Evolutionary conservation across 768 basidiomycete genomes (phyloP).

Genomic region (Lanmaoa rubissima): DNA sequence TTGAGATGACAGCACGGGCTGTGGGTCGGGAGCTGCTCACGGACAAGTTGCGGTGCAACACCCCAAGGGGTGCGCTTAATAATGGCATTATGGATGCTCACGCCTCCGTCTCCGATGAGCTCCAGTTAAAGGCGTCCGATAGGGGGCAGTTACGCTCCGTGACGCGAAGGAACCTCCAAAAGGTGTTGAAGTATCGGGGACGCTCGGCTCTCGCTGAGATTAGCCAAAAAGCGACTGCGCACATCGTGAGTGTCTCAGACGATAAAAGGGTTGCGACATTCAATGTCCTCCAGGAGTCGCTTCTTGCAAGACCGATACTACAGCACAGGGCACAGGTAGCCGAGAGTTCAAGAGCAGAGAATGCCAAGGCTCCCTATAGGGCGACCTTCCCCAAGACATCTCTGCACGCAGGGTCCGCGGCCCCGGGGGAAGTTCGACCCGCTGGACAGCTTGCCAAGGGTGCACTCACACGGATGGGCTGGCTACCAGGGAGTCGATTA

Average conservation of each 20-base stretch:
- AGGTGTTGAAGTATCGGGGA: constrained; percentile 62
- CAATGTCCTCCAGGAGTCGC: constrained; percentile 49
- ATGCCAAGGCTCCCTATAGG: constrained; percentile 21
- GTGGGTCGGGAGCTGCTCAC: constrained; percentile 81
- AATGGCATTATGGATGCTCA: constrained; percentile 46
- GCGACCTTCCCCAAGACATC: constrained; percentile 24
- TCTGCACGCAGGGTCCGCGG: constrained; percentile 51
- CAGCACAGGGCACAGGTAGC: constrained; percentile 42
- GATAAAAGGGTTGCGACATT: constrained; percentile 1
- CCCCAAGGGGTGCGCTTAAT: constrained; percentile 49
- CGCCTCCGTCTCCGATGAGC: constrained; percentile 50
- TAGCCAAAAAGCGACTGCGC: constrained; percentile 54
- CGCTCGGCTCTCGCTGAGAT: constrained; percentile 46
- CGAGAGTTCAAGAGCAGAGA: constrained; percentile 33
- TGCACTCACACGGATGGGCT: constrained; percentile 37
- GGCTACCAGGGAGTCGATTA: constrained; percentile 24
- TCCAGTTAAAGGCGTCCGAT: constrained; percentile 36
- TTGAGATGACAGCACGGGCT: constrained; percentile 84
- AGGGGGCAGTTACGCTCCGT: constrained; percentile 51
- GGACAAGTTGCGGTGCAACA: constrained; percentile 46
- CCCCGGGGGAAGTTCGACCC: constrained; percentile 56
- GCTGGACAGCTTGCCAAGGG: constrained; percentile 57
- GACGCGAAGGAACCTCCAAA: constrained; percentile 76
- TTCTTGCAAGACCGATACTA: constrained; percentile 64
- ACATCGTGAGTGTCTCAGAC: constrained; percentile 53